Percentiles rank a stretch among this genome's conserved stretches.
Conservation (phyloP, 192 early-diverging fungal species). For the Coemansia sp. region DNA sequence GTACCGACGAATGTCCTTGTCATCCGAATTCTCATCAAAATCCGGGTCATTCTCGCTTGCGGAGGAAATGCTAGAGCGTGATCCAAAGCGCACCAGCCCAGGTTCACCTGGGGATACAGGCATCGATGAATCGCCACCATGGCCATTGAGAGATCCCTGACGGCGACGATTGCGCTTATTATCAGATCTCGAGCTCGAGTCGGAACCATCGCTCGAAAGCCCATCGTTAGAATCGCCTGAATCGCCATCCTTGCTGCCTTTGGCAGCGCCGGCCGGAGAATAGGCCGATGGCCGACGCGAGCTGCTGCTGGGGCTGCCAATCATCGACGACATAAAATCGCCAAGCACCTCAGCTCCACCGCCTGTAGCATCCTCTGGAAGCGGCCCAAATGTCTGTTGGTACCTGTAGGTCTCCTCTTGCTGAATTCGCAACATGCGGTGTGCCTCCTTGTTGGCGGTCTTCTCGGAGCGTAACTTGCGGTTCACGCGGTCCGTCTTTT, state of each 20-base stretch:
- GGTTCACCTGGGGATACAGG: neutral
- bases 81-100: constrained; percentile 16
- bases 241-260: neutral
- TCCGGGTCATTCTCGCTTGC: constrained; percentile 1
- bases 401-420: constrained; percentile 49
- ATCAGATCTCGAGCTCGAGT: neutral
- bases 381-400: constrained; percentile 36
- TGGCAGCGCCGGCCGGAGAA: neutral
- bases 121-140: neutral
- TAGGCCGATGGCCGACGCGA: constrained; percentile 1
- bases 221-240: constrained; percentile 17
- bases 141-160: neutral
- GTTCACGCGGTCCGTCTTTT: constrained; percentile 39
- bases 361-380: constrained; percentile 21
- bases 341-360: constrained; percentile 35
- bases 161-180: neutral
- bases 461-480: constrained; percentile 44
- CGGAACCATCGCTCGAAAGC: constrained; percentile 12
- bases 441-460: constrained; percentile 21
- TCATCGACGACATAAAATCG: constrained; percentile 6
- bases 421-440: constrained; percentile 34
- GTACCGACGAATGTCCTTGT: constrained; percentile 35
- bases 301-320: neutral
- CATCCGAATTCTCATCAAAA: constrained; percentile 28
- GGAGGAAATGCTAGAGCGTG: constrained; percentile 27